phyloP scores from a whole-genome alignment of 352 stramenopile genomes.

The Globisporangium ultimum region DNA sequence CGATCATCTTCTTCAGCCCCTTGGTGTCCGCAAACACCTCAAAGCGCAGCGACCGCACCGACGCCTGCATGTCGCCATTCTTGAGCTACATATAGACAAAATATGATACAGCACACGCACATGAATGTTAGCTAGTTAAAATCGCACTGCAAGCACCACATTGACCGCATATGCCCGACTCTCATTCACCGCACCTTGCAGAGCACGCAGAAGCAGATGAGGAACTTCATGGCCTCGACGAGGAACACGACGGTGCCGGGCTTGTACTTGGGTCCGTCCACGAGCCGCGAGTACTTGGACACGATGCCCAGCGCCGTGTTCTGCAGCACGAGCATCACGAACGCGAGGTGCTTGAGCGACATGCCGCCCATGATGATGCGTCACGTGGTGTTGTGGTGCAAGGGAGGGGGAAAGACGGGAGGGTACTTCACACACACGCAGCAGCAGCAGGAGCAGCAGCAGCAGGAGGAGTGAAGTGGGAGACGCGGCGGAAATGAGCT shows the following conservation, averaged over 20 bases:
- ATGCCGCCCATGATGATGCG: constrained; percentile 20
- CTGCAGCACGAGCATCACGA: constrained; percentile 84
- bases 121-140: not conserved
- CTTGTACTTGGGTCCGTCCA: constrained; percentile 74
- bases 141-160: not conserved
- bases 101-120: no score
- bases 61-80: constrained; percentile 46
- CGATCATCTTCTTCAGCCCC: constrained; percentile 82
- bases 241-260: constrained; percentile 76
- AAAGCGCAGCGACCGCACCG: constrained; percentile 54
- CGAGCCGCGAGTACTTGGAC: constrained; percentile 84
- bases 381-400: not conserved
- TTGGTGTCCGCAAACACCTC: constrained; percentile 78
- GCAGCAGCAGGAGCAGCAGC: not conserved
- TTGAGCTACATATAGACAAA: constrained; percentile 28
- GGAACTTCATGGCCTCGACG: constrained; percentile 81
- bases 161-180: no score
- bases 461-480: not conserved
- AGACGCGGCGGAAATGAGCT: not conserved
- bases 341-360: constrained; percentile 73
- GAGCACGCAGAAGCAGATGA: constrained; percentile 75
- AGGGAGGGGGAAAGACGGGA: no score
- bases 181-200: constrained; percentile 25
- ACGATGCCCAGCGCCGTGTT: constrained; percentile 85
- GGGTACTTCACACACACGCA: not conserved